Evolutionary conservation across 2,329 filamentous ascomycete species (phyloP).

Genomic region (Fusarium solani-melongenae): DNA sequence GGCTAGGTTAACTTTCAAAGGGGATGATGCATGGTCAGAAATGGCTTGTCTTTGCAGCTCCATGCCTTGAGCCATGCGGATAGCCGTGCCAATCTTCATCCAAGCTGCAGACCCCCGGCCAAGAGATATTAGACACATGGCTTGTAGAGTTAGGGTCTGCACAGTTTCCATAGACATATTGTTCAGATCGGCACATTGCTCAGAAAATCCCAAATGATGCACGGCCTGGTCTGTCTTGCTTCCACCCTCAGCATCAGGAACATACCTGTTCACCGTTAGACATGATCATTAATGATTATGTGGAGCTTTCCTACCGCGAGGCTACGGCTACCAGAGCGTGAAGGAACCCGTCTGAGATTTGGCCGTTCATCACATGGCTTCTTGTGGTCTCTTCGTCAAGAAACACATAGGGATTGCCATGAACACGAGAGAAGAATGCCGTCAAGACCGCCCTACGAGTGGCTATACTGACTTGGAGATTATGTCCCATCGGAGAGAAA

Average conservation of each 20-base stretch:
- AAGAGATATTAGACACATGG: constrained; percentile 2
- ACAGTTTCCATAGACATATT: constrained; percentile 9
- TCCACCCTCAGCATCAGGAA: background rate
- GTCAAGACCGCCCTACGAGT: constrained; percentile 8
- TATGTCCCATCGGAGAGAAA: background rate
- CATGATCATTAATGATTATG: background rate
- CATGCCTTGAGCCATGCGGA: constrained; percentile 22
- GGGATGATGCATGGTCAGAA: background rate
- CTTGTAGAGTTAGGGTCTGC: constrained; percentile 11
- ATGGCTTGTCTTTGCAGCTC: constrained; percentile 9
- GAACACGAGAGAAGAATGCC: constrained; percentile 17
- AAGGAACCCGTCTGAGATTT: background rate
- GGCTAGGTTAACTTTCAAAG: background rate
- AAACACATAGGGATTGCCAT: constrained; percentile 22
- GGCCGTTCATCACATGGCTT: constrained; percentile 8
- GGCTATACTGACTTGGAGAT: background rate
- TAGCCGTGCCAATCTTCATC: constrained; percentile 23
- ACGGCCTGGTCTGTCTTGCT: background rate
- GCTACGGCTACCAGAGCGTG: constrained; percentile 13
- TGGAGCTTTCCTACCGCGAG: constrained; percentile 1
- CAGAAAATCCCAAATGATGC: constrained; percentile 16
- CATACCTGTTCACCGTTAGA: background rate
- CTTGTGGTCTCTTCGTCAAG: constrained; percentile 14
- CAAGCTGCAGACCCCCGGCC: constrained; percentile 15
- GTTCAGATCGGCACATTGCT: background rate